Percentiles rank a stretch among this genome's conserved stretches.
Conservation (phyloP, 768 basidiomycete genomes). For the Tulasnella sp. region DNA sequence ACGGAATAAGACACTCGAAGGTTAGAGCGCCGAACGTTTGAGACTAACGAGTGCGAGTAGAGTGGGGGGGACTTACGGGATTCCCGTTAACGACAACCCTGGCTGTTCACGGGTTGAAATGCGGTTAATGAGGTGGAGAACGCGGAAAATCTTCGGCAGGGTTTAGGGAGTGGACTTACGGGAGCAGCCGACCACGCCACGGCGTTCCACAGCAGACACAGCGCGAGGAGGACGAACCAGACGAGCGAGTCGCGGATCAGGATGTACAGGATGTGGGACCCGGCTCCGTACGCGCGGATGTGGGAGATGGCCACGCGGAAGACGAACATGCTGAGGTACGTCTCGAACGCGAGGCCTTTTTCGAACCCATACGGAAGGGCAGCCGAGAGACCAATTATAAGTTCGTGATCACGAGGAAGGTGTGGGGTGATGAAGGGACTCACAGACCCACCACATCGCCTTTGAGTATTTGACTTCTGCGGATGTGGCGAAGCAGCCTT, state of each 20-base stretch:
- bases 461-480: not conserved
- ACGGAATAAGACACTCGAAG: not conserved
- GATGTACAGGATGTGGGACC: not conserved
- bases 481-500: constrained; percentile 18
- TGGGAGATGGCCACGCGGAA: not conserved
- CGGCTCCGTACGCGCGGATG: not conserved
- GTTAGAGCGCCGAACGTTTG: not conserved
- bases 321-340: constrained; percentile 20
- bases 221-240: constrained; percentile 18
- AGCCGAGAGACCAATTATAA: too few species aligned
- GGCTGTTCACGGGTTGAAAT: not conserved
- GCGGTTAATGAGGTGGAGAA: not conserved
- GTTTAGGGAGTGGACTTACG: too few species aligned
- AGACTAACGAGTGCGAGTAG: not conserved
- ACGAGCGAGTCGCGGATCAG: constrained; percentile 25
- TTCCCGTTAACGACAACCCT: constrained; percentile 2
- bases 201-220: constrained; percentile 20
- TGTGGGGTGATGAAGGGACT: not conserved
- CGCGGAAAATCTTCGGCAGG: not conserved
- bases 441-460: constrained; percentile 24
- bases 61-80: not conserved
- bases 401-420: not conserved
- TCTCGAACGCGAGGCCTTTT: constrained; percentile 22
- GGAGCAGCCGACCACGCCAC: constrained; percentile 4
- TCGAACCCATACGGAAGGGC: not conserved